These are phyloP conservation scores for Quillaja saponaria DNA, from an alignment of 306 rosid genomes.

Conservation along the genomic window DNA sequence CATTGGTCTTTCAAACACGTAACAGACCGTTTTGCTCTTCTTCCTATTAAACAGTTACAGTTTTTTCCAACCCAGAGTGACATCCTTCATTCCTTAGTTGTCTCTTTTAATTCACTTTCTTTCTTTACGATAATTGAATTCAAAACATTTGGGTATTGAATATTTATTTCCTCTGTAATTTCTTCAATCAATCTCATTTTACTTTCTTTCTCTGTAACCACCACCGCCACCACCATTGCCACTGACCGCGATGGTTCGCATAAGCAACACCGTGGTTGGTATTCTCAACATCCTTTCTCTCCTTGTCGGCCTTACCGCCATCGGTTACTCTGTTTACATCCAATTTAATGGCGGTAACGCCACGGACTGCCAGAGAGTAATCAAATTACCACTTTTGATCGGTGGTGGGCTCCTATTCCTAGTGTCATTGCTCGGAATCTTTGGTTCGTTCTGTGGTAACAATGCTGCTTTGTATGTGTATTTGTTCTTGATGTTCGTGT, in stretches of 20 bases:
- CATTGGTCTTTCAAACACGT: no score
- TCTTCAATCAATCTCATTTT: no score
- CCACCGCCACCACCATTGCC: no score
- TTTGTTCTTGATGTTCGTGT: conserved; percentile 46
- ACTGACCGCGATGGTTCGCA: conserved; percentile 41
- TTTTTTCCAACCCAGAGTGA: no score
- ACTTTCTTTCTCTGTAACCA: no score
- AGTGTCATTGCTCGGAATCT: conserved; percentile 57
- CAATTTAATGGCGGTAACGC: conserved; percentile 30
- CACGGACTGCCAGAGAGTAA: conserved; percentile 57
- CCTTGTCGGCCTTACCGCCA: conserved; percentile 49
- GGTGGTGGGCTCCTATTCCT: conserved; percentile 47
- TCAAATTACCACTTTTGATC: conserved; percentile 57
- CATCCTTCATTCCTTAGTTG: no score
- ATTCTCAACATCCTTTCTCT: conserved; percentile 55
- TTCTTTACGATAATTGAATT: no score
- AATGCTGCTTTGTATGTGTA: conserved; percentile 56
- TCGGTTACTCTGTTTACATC: conserved; percentile 43
- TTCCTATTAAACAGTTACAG: no score
- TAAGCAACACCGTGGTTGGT: conserved; percentile 63
- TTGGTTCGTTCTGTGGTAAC: conserved; percentile 52
- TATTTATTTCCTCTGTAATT: no score
- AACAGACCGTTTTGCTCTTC: no score
- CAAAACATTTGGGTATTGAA: no score
- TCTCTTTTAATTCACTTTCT: no score